Conservation (phyloP, 2,329 filamentous ascomycete species). For the Colletotrichum horii region DNA sequence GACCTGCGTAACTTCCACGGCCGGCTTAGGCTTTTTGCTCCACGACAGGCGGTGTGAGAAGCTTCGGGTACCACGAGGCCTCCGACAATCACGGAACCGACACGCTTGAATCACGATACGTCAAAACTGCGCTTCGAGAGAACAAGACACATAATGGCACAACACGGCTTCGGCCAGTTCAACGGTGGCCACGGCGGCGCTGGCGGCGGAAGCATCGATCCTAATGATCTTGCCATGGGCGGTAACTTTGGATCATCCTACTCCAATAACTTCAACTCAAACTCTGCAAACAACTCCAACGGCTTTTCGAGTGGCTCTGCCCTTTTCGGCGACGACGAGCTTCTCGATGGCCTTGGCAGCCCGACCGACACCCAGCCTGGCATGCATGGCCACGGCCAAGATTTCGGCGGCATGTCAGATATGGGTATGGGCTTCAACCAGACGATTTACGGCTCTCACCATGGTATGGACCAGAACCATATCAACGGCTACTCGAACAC, state of each 20-base stretch:
- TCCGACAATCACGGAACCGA: not conserved
- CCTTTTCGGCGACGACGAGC: constrained; percentile 85
- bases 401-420: constrained; percentile 59
- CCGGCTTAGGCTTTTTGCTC: not conserved
- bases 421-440: constrained; percentile 63
- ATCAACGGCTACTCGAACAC: constrained; percentile 88
- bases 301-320: constrained; percentile 81
- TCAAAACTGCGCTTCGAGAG: not conserved
- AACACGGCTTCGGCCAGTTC: constrained; percentile 63
- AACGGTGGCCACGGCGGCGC: constrained; percentile 57
- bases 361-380: constrained; percentile 57
- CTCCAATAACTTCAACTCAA: constrained; percentile 57
- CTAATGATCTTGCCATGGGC: constrained; percentile 80
- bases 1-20: not conserved
- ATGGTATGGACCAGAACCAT: constrained; percentile 69
- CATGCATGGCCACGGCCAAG: constrained; percentile 59
- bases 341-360: constrained; percentile 74
- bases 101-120: not conserved
- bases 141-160: constrained; percentile 49
- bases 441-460: constrained; percentile 59
- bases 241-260: constrained; percentile 66
- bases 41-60: constrained; percentile 8
- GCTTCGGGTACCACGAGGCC: not conserved
- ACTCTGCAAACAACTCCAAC: constrained; percentile 63
- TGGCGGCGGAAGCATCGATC: constrained; percentile 69